These are phyloP conservation scores for Petunia secreta DNA, from an alignment of 257 asterid species.

Conservation along the genomic window DNA sequence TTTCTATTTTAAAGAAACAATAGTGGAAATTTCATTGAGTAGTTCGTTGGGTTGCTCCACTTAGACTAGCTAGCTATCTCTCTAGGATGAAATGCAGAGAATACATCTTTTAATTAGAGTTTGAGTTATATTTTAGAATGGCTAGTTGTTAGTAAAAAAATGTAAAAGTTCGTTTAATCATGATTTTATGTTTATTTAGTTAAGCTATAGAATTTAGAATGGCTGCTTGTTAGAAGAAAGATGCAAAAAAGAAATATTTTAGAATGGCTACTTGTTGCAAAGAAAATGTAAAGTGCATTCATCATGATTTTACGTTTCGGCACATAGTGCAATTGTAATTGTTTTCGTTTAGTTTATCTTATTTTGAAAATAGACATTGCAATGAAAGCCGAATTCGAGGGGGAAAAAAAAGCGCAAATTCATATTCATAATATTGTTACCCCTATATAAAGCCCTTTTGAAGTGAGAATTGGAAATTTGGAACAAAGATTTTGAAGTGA, in stretches of 20 bases:
- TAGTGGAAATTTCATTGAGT: not conserved
- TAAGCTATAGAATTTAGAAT: constrained; percentile 7
- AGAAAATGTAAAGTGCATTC: constrained; percentile 42
- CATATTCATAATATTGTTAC: too few relatives aligned
- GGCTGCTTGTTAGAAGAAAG: constrained; percentile 43
- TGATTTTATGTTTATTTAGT: constrained; percentile 22
- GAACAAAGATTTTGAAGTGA: constrained; percentile 12
- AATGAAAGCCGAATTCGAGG: not conserved
- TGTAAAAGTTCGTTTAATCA: constrained; percentile 44
- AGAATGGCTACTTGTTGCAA: constrained; percentile 24
- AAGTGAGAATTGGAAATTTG: not conserved
- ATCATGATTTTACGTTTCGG: not conserved
- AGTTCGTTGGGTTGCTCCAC: not conserved
- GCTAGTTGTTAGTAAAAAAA: constrained; percentile 43
- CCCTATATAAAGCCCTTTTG: not conserved
- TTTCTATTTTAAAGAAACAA: constrained; percentile 8
- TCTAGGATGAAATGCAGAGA: constrained; percentile 40
- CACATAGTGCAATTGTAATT: not conserved
- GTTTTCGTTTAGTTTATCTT: not conserved
- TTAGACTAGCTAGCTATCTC: too few relatives aligned
- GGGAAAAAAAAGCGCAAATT: too few relatives aligned
- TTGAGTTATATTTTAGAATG: constrained; percentile 17
- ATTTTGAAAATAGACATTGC: not conserved
- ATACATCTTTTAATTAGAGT: not conserved
- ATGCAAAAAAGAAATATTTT: not conserved